Conservation (phyloP, 345 rosid genomes). For the Dipteronia sinensis region DNA sequence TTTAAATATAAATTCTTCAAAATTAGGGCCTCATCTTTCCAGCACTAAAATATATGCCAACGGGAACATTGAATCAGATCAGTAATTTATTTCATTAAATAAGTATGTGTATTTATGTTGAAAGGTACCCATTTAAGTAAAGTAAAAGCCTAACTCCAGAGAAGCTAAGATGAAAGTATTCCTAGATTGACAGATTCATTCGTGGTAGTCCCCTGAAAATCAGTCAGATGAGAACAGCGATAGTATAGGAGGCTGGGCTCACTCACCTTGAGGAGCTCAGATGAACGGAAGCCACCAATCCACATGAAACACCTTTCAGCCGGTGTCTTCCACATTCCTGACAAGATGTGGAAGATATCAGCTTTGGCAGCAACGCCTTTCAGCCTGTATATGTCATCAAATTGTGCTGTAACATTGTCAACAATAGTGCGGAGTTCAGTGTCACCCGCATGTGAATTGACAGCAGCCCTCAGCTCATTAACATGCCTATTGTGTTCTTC, state of each 20-base stretch:
- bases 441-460: conserved; percentile 87
- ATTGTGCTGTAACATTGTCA: conserved; percentile 64
- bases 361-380: conserved; percentile 85
- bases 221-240: conserved; percentile 12
- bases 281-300: conserved; percentile 96
- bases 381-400: conserved; percentile 75
- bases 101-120: background rate
- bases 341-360: conserved; percentile 89
- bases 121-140: background rate
- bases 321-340: conserved; percentile 99
- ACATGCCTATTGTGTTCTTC: conserved; percentile 78
- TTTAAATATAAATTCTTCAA: background rate
- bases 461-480: conserved; percentile 83
- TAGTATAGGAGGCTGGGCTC: background rate
- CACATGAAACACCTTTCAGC: conserved; percentile 95
- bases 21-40: background rate
- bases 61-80: background rate
- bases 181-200: background rate
- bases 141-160: background rate
- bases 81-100: background rate
- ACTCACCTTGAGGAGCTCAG: conserved; percentile 85
- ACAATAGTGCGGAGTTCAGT: conserved; percentile 79
- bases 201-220: background rate
- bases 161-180: conserved; percentile 1
- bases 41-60: background rate